Conservation (phyloP, 2,329 filamentous ascomycete species). For the Fusarium cyanostomum region DNA sequence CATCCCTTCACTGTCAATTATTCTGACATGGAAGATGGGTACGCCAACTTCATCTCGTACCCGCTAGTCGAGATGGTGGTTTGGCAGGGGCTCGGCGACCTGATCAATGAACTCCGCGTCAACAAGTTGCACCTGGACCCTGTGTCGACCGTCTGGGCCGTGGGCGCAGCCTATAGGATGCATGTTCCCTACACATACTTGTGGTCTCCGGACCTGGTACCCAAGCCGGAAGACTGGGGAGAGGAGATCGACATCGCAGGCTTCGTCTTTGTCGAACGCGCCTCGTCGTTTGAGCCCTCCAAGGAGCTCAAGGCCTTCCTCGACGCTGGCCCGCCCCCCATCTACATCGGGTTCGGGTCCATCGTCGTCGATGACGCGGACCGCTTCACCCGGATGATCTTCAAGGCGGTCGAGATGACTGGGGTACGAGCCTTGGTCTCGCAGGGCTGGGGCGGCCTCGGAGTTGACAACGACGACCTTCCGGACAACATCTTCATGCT, state of each 20-base stretch:
- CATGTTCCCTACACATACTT: constrained; percentile 80
- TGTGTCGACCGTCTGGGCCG: constrained; percentile 80
- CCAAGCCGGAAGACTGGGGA: constrained; percentile 75
- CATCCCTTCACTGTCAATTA: constrained; percentile 81
- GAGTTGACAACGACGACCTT: no score
- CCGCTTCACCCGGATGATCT: constrained; percentile 74
- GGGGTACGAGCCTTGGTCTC: constrained; percentile 76
- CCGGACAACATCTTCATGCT: constrained; percentile 64
- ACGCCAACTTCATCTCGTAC: constrained; percentile 83
- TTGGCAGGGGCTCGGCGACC: constrained; percentile 86
- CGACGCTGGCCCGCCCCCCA: constrained; percentile 62
- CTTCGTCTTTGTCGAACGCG: constrained; percentile 79
- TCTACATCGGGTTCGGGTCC: constrained; percentile 80
- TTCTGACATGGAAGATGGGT: constrained; percentile 62
- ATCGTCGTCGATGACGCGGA: constrained; percentile 79
- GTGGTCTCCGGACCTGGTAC: constrained; percentile 72
- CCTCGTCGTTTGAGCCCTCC: constrained; percentile 67
- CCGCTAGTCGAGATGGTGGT: constrained; percentile 85
- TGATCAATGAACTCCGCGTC: constrained; percentile 77
- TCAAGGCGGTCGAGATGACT: constrained; percentile 69
- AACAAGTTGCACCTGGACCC: constrained; percentile 75
- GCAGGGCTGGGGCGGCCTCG: constrained; percentile 71
- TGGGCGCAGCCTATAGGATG: constrained; percentile 74
- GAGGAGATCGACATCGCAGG: constrained; percentile 76
- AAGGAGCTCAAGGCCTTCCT: constrained; percentile 65